Percentiles rank a stretch among this genome's conserved stretches.
phyloP scores from a whole-genome alignment of 139 green algal genomes.

The Chlamydomonas schloesseri region DNA sequence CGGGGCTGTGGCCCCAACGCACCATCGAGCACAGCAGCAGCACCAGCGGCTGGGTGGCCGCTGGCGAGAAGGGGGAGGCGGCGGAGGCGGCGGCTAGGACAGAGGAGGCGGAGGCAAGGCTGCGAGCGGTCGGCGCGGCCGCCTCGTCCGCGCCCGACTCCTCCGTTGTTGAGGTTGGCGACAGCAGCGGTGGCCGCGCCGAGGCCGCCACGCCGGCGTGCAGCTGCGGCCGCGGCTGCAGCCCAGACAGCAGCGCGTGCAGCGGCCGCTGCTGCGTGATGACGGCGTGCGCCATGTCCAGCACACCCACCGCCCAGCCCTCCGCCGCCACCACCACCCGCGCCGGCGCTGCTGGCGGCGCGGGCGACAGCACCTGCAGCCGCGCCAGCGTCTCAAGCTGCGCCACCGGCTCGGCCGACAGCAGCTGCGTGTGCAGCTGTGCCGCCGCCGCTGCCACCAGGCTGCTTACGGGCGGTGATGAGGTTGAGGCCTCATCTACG shows the following conservation, averaged over 20 bases:
- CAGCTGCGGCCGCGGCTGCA: not conserved
- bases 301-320: conserved; percentile 23
- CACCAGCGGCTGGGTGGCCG: not conserved
- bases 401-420: not conserved
- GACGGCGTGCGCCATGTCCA: conserved; percentile 20
- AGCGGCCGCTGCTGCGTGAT: conserved; percentile 4
- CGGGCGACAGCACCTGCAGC: not conserved
- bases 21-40: not conserved
- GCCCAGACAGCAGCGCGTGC: not conserved
- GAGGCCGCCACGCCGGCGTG: too few species aligned
- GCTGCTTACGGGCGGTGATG: not conserved
- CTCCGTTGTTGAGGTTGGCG: too few species aligned
- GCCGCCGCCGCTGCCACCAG: not conserved
- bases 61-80: not conserved
- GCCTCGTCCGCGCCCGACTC: not conserved
- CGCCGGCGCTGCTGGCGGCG: not conserved
- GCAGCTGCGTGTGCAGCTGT: not conserved
- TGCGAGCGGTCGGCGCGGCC: not conserved
- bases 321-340: not conserved
- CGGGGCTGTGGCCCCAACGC: conserved; percentile 2
- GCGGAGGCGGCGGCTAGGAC: not conserved
- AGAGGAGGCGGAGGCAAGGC: too few species aligned
- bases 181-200: not conserved
- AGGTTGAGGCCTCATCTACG: not conserved
- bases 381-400: conserved; percentile 15